Percentiles rank a stretch among this genome's conserved stretches.
phyloP scores from a whole-genome alignment of 257 asterid species.

The Jasminum sambac region DNA sequence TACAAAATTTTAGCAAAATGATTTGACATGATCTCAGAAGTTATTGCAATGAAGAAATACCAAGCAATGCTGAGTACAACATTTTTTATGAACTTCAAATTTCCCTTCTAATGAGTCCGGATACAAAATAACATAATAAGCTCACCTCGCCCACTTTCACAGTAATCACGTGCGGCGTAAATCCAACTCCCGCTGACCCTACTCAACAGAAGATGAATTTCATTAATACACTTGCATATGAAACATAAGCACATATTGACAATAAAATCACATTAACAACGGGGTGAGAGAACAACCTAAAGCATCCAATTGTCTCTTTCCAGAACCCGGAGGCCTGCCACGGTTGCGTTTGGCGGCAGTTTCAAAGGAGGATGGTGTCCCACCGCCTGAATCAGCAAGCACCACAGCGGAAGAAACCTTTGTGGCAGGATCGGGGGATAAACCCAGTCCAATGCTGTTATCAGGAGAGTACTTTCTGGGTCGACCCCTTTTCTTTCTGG shows the following conservation, averaged over 20 bases:
- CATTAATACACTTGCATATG: conserved; percentile 7
- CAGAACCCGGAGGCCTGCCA: conserved; percentile 55
- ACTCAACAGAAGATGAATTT: conserved; percentile 18
- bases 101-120: background rate
- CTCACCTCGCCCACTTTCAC: conserved; percentile 46
- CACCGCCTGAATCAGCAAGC: conserved; percentile 31
- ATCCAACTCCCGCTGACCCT: conserved; percentile 51
- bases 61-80: background rate
- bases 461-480: conserved; percentile 87
- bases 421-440: conserved; percentile 56
- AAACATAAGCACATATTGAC: conserved; percentile 1
- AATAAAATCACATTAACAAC: background rate
- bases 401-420: conserved; percentile 43
- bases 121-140: conserved; percentile 3
- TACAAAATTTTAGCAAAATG: background rate
- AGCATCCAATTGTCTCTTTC: conserved; percentile 44
- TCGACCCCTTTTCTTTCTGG: conserved; percentile 79
- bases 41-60: background rate
- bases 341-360: conserved; percentile 38
- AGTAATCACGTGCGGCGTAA: conserved; percentile 48
- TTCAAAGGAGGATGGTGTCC: conserved; percentile 34
- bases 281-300: conserved; percentile 29
- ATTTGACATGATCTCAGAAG: background rate
- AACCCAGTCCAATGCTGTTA: conserved; percentile 67
- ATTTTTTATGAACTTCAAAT: background rate